Percentiles rank a stretch among this genome's conserved stretches.
phyloP scores from a whole-genome alignment of 352 stramenopile genomes.

The Globisporangium emineosum region DNA sequence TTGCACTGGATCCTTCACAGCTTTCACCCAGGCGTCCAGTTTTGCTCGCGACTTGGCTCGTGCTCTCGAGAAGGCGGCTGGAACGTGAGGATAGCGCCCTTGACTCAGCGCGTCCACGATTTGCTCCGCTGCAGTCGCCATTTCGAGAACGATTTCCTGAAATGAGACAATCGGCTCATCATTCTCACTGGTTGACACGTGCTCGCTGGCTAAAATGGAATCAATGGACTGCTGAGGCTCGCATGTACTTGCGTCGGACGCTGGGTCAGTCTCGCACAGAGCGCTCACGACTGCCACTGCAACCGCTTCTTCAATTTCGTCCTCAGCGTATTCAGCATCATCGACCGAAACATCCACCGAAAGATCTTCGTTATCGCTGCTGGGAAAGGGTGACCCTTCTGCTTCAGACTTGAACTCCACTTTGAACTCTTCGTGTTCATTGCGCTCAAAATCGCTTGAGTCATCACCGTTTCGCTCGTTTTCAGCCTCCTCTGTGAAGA shows the following conservation, averaged over 20 bases:
- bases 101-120: conserved; percentile 9
- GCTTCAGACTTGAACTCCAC: not conserved
- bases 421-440: not conserved
- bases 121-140: conserved; percentile 13
- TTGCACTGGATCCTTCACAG: not conserved
- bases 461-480: not conserved
- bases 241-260: not conserved
- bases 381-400: not conserved
- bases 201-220: not conserved
- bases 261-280: not conserved
- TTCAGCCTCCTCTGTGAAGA: not conserved
- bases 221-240: not conserved
- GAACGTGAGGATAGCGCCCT: conserved; percentile 1
- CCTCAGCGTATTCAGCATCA: not conserved
- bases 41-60: not conserved
- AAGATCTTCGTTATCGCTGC: not conserved
- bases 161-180: not conserved
- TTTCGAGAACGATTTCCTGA: conserved; percentile 1
- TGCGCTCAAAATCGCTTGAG: not conserved
- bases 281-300: not conserved
- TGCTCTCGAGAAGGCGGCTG: not conserved
- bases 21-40: not conserved
- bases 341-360: not conserved
- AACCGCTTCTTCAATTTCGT: not conserved
- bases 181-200: not conserved